phyloP scores from a whole-genome alignment of 1,284 basidiomycete species.

The Ustilago hordei region DNA sequence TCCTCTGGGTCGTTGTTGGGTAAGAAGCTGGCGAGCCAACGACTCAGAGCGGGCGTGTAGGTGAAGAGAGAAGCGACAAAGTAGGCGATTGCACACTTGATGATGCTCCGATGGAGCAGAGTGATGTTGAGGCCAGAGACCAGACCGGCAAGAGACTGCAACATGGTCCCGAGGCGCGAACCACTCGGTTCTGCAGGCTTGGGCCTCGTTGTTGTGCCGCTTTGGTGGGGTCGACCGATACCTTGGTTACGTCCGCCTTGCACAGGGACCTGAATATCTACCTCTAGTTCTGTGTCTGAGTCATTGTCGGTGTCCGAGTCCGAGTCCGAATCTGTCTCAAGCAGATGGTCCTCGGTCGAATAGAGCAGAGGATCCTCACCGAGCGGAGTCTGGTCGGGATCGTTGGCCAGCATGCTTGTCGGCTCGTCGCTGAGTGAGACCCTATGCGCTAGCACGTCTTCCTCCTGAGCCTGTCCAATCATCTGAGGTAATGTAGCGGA shows the following conservation, averaged over 20 bases:
- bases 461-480: neutral
- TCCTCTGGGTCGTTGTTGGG: constrained; percentile 60
- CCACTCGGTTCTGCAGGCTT: neutral
- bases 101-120: constrained; percentile 77
- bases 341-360: constrained; percentile 39
- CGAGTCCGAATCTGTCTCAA: constrained; percentile 45
- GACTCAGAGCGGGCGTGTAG: constrained; percentile 76
- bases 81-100: constrained; percentile 93
- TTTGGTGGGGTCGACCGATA: neutral
- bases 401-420: constrained; percentile 37
- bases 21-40: constrained; percentile 55
- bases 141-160: constrained; percentile 77
- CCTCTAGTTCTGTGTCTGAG: constrained; percentile 16
- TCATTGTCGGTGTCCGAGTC: constrained; percentile 37
- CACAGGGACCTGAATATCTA: neutral
- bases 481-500: constrained; percentile 2
- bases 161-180: neutral
- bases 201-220: neutral
- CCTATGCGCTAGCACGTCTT: constrained; percentile 16
- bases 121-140: constrained; percentile 63
- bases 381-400: constrained; percentile 56
- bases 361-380: constrained; percentile 61
- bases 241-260: neutral
- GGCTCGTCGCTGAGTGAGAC: constrained; percentile 54
- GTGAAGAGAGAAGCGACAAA: constrained; percentile 92